Conservation (phyloP, 495 filamentous ascomycete species). For the Penicillium canariense region DNA sequence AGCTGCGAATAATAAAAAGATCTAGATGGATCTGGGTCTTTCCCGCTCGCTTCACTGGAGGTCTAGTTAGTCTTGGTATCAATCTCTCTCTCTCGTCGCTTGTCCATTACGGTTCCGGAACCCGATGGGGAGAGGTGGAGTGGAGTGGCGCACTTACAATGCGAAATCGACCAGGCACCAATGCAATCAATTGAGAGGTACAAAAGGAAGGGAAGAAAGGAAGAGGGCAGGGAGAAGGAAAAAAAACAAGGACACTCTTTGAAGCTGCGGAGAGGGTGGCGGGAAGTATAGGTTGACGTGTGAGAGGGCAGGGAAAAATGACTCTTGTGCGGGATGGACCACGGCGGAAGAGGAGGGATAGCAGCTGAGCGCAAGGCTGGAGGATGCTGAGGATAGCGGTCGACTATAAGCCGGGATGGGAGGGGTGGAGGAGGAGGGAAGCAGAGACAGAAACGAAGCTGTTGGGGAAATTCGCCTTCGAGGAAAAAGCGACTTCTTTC, state of each 20-base stretch:
- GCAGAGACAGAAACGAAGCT: slow-evolving; percentile 27
- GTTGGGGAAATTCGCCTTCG: slow-evolving; percentile 30
- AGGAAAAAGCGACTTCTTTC: slow-evolving; percentile 32
- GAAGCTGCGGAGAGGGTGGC: slow-evolving; percentile 14
- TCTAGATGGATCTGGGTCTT: slow-evolving; percentile 3
- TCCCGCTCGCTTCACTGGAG: slow-evolving; percentile 5
- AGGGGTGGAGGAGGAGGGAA: slow-evolving; percentile 11
- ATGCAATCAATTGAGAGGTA: slow-evolving; percentile 27
- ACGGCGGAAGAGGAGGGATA: neutral
- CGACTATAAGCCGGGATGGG: slow-evolving; percentile 6
- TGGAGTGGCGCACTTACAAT: slow-evolving; percentile 32
- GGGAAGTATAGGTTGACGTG: slow-evolving; percentile 24
- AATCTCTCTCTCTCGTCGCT: neutral
- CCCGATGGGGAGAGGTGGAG: neutral
- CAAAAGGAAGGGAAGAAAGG: slow-evolving; percentile 21
- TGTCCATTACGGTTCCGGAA: neutral
- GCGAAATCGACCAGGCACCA: slow-evolving; percentile 28
- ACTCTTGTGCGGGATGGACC: slow-evolving; percentile 34
- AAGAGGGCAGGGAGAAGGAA: slow-evolving; percentile 10
- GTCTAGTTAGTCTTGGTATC: slow-evolving; percentile 13
- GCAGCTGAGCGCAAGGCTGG: slow-evolving; percentile 8
- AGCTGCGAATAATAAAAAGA: neutral
- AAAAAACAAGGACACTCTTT: slow-evolving; percentile 11
- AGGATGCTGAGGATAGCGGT: slow-evolving; percentile 12
- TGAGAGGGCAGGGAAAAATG: slow-evolving; percentile 17